A percentile compares a stretch with the other conserved stretches of the same genome.
Conservation (phyloP, 2,329 filamentous ascomycete species). For the Cladosporium phlei region DNA sequence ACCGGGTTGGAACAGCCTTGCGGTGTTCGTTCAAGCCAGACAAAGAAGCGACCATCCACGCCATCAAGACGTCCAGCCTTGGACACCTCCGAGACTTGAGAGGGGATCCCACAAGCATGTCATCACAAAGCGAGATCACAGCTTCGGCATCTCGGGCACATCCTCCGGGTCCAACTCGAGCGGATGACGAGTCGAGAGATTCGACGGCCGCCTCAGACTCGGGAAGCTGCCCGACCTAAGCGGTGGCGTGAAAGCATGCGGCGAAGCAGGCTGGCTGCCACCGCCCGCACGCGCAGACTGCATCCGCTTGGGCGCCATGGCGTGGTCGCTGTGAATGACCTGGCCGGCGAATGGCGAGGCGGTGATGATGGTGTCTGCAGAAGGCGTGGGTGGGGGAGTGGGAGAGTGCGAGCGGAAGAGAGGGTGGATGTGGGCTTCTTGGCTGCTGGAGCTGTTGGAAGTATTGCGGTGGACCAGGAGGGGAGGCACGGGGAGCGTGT, state of each 20-base stretch:
- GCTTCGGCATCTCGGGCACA: conserved; percentile 9
- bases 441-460: too few species aligned
- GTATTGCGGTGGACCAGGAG: neutral
- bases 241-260: neutral
- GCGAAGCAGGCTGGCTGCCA: conserved; percentile 15
- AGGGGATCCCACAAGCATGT: too few species aligned
- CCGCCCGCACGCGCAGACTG: conserved; percentile 22
- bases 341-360: conserved; percentile 66
- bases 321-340: conserved; percentile 43
- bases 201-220: conserved; percentile 1
- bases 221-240: conserved; percentile 4
- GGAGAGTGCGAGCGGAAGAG: conserved; percentile 70
- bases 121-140: conserved; percentile 1
- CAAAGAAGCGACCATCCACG: neutral
- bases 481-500: neutral
- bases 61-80: neutral
- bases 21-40: neutral
- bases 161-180: conserved; percentile 9
- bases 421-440: conserved; percentile 70
- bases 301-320: conserved; percentile 20
- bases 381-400: conserved; percentile 58
- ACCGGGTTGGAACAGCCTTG: too few species aligned
- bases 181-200: conserved; percentile 1
- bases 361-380: conserved; percentile 65
- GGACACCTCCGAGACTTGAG: too few species aligned